Base-by-base conservation (phyloP, 331 rosid species). In the Phaseolus coccineus region DNA sequence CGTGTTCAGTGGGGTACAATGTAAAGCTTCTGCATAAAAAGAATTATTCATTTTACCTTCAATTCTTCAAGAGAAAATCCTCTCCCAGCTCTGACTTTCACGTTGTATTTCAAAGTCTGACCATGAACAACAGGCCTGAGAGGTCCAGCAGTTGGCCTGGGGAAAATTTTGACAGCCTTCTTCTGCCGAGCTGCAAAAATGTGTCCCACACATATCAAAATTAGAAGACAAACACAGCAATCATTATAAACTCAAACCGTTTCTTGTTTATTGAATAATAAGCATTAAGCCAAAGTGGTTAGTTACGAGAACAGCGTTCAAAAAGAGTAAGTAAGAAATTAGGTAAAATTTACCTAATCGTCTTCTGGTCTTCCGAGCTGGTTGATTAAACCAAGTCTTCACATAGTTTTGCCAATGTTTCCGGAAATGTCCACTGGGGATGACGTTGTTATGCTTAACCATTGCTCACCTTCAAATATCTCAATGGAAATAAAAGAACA, bases 381-480 rank as follows among this genome's bases (percentile, higher is more conserved):
- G 97, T 12, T 91, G 97, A 78, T 91, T 85, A 75, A 91, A 91
- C 97, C 94, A 91, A 4, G 97, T 91, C 81, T 81, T 91, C 7
- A 91, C 97, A 59, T 85, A 85, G 72, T 92, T 88, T 61, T 92
- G 97, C 93, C 97, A 92, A 63, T 90, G 90, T 67, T 90, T 92
- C 52, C 87, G 82, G 77, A 92, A 92, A 81, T 92, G 97, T 53
- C 87, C 88, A 59, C 84, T 87, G 3, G 91, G 93, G 74, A 92
- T 88, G 27, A 90, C 91, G 30, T 90, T 92, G 44, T 92, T 88
- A 46, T 92, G 97, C 85, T 92, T 92, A 75, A 92, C 91, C 90
- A 87, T 89, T 50, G 28, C 90, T 85, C 77, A 82, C 83, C 90
- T 82, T n/a, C 1, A 14, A 42, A 61, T 8, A 5, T 37, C 15